Evolutionary conservation across 1,284 basidiomycete genomes (phyloP), one percentile per base, ranked within the genome.

Genomic region (Austroboletus novae-zelandiae): DNA sequence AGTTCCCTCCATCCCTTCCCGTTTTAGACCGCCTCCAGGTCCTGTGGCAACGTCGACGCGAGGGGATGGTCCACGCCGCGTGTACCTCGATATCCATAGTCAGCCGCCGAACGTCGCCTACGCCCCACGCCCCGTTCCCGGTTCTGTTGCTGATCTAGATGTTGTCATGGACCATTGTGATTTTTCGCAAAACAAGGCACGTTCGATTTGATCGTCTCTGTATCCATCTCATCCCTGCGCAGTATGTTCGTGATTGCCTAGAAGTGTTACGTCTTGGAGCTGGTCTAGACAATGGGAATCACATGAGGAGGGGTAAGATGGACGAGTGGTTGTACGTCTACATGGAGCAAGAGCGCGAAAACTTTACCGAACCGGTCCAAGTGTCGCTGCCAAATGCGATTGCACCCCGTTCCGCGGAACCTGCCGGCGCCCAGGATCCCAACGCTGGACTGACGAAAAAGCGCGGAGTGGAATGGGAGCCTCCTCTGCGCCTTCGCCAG

Each of bases 81-180:
- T 81, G 41, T 97, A 94, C 65, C 71, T 90, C 34, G 83, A 91
- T 50, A 71, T 90, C 37, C 78, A 83, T 52, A 75, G 75, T 52
- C 68, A 74, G 42, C 75, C 77, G 8, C 80, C 76, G 37, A 72
- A 82, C 57, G 74, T 80, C 43, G 81, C 81, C n/a, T 91, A 87
- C 65, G 91, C 94, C 17, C 89, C 89, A 7, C 78, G 94, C 50
- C 94, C 94, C 18, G 73, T 84, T 11, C 81, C 88, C 0, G 91
- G 91, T 15, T 86, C 88, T 50, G 78, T 92, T 15, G 78, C 91
- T 11, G 94, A 98, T 68, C 69, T 98, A 57, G 94, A 98, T 68
- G 72, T 88, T 23, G 74, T 96, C 1, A 85, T 94, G 83, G 85
- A 93, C 35, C 80, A 93, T 58, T 98, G 94, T 66, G 91, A 95